These are phyloP conservation scores for Pterocarpus macrocarpus DNA, from an alignment of 306 rosid species.

Conservation along the genomic window DNA sequence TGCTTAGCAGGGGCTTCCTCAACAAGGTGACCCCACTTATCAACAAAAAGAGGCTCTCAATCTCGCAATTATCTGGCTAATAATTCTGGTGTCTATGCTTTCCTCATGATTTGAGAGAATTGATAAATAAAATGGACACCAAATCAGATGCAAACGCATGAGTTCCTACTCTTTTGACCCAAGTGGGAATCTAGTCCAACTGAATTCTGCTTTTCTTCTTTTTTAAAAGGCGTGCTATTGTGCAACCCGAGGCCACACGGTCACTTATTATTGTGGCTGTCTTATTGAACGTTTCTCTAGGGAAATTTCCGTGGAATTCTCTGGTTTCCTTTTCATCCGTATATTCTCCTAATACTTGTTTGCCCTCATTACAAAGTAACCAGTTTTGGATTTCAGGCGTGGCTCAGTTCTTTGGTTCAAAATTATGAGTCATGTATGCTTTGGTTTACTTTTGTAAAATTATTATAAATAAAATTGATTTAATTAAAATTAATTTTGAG, in stretches of 20 bases:
- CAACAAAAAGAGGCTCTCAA: slow-evolving; percentile 8
- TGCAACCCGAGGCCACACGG: slow-evolving; percentile 51
- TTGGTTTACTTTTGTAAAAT: too few relatives aligned
- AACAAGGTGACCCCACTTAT: slow-evolving; percentile 35
- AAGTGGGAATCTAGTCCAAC: slow-evolving; percentile 60
- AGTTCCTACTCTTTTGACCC: slow-evolving; percentile 44
- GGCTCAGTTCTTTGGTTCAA: slow-evolving; percentile 25
- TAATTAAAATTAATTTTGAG: too few relatives aligned
- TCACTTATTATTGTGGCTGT: slow-evolving; percentile 40
- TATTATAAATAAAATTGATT: too few relatives aligned
- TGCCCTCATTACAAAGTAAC: neutral
- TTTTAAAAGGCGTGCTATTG: slow-evolving; percentile 57
- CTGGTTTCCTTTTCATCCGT: neutral
- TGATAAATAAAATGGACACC: slow-evolving; percentile 34
- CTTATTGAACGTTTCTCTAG: slow-evolving; percentile 37
- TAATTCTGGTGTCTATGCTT: slow-evolving; percentile 2
- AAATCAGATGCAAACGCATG: slow-evolving; percentile 49
- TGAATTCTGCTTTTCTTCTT: slow-evolving; percentile 38
- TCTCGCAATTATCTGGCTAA: slow-evolving; percentile 36
- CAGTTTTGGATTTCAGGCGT: slow-evolving; percentile 9
- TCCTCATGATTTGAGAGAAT: slow-evolving; percentile 35
- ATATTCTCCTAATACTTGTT: neutral
- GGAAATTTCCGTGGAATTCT: slow-evolving; percentile 30
- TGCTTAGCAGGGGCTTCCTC: slow-evolving; percentile 37
- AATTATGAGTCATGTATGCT: neutral